phyloP scores from a whole-genome alignment of 192 early-diverging fungal species.

The Chytriomyces sp. region DNA sequence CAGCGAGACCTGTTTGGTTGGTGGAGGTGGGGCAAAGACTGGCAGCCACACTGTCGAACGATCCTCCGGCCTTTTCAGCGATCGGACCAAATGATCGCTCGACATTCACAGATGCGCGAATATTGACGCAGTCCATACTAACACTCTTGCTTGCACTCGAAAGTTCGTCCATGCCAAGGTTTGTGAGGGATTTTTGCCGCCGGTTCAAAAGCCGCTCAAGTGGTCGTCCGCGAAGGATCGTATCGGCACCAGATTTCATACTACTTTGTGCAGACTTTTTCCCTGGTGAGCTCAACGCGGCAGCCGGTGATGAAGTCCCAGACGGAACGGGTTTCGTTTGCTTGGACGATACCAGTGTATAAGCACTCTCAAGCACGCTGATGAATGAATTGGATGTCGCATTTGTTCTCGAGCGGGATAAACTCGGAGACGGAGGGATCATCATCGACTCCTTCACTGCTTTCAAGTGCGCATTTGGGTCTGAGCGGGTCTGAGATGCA shows the following conservation, averaged over 20 bases:
- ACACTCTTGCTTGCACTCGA: conserved; percentile 10
- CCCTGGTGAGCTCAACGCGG: neutral
- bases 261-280: neutral
- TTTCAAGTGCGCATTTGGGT: neutral
- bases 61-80: conserved; percentile 15
- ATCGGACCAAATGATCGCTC: neutral
- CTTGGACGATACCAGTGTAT: conserved; percentile 8
- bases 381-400: conserved; percentile 16
- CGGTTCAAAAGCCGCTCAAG: conserved; percentile 15
- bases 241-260: neutral
- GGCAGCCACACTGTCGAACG: conserved; percentile 14
- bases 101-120: neutral
- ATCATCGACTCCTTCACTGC: neutral
- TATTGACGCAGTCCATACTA: conserved; percentile 30
- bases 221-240: neutral
- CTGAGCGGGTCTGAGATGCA: neutral
- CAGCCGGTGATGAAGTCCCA: neutral
- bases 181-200: conserved; percentile 31
- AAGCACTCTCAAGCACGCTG: conserved; percentile 20
- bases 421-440: neutral
- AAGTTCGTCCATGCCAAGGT: conserved; percentile 10
- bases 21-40: neutral
- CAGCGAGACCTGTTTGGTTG: neutral
- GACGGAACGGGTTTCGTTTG: neutral
- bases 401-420: neutral